Conservation (phyloP, 2,329 filamentous ascomycete genomes). For the Ceratocystis diversiconidia region DNA sequence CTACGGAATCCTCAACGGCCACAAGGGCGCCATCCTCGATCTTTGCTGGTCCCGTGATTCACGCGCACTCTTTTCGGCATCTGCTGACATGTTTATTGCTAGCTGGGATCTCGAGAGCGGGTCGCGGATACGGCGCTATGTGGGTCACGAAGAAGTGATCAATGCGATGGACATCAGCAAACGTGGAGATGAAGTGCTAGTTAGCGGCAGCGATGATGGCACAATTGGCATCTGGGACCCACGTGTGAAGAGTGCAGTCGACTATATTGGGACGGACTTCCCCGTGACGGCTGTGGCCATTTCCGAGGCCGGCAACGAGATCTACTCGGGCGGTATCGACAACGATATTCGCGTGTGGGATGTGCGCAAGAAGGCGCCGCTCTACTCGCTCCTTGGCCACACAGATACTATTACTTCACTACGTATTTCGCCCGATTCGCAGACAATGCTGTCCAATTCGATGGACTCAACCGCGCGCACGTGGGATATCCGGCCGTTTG, state of each 20-base stretch:
- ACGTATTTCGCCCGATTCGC: constrained; percentile 81
- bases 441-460: constrained; percentile 77
- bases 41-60: constrained; percentile 96
- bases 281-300: constrained; percentile 83
- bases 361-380: constrained; percentile 73
- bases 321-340: constrained; percentile 89
- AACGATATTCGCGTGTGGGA: constrained; percentile 98
- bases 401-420: constrained; percentile 85
- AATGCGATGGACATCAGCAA: constrained; percentile 81
- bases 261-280: constrained; percentile 81
- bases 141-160: constrained; percentile 91
- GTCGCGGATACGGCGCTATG: constrained; percentile 77
- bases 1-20: constrained; percentile 75
- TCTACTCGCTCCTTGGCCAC: constrained; percentile 80
- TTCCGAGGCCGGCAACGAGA: constrained; percentile 88
- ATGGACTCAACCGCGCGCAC: constrained; percentile 90
- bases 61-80: constrained; percentile 77
- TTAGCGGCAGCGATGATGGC: constrained; percentile 88
- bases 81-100: constrained; percentile 81
- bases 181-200: constrained; percentile 75
- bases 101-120: constrained; percentile 93
- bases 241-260: constrained; percentile 71
- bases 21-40: constrained; percentile 82
- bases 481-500: constrained; percentile 94
- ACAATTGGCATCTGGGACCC: constrained; percentile 94